Base-by-base conservation (phyloP, 768 basidiomycete species). In the Suillus placidus region DNA sequence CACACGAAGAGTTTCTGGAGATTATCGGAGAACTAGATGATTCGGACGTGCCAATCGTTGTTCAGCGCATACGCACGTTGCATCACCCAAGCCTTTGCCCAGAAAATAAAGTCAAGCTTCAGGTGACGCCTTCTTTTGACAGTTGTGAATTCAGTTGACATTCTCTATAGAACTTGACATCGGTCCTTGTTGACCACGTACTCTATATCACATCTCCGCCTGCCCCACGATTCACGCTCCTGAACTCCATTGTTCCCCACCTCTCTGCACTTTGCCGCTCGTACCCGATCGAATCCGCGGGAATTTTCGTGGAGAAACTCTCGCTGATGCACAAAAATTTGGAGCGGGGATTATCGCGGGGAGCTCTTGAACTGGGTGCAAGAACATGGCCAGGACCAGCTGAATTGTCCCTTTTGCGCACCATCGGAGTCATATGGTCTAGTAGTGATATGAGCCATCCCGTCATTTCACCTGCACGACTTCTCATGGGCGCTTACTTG, bases 261-360 rank as follows among this genome's bases (percentile, higher is more conserved):
- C 79, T 99, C 54, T 86, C 85, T 71, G 83, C 91, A 26, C 87
- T 99, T 64, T 86, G 90, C 20, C 88, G 87, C 68, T 81, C 90
- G 10, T 96, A 96, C 77, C 94, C 96, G 2, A 85, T 92, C 63
- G 85, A 89, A 55, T 82, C 89, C 9, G 95, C 96, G 0, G 84
- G 87, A 61, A 84, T 87, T 72, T 94, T 96, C 77, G 86, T 92
- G 66, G 80, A 85, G 35, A 99, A 98, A 77, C 83, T 99, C 52
- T 79, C 82, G 12, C 78, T 97, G 6, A 97, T 99, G 94, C 89
- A 98, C 76, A 95, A 95, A 81, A 97, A 98, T 74, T 85, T 99
- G 62, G 87, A 87, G 60, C 88, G 88, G 10, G 96, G 95, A 9
- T 80, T 99, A 20, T 85, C 89, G 3, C 83, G 82, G 8, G 94